A percentile compares a stretch with the other conserved stretches of the same genome.
Evolutionary conservation across 106 monocot species (phyloP).

Genomic region (Phalaenopsis equestris): DNA sequence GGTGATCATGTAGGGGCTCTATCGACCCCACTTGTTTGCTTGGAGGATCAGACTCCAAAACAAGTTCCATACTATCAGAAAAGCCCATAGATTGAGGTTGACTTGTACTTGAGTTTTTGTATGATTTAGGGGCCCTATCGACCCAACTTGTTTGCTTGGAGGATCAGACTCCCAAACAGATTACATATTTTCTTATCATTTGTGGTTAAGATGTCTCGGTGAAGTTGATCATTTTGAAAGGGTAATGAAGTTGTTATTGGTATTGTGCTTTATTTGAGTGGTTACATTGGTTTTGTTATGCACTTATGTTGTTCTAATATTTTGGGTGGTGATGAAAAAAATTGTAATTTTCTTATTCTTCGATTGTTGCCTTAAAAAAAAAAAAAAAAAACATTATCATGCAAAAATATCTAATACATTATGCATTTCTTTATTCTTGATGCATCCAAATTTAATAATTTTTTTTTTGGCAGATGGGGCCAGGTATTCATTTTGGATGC

Average conservation of each 20-base stretch:
- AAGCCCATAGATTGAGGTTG: too few species aligned
- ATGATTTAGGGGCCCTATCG: background rate
- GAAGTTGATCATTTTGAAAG: too few species aligned
- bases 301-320: background rate
- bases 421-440: too few species aligned
- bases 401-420: too few species aligned
- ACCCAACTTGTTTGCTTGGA: background rate
- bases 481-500: constrained; percentile 98
- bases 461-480: constrained; percentile 67
- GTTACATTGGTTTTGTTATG: too few species aligned
- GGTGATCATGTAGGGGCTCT: background rate
- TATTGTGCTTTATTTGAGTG: too few species aligned
- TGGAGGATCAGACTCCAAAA: background rate
- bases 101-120: too few species aligned
- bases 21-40: background rate
- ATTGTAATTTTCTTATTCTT: background rate
- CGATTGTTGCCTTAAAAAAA: too few species aligned
- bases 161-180: background rate
- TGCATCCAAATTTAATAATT: background rate
- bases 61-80: background rate
- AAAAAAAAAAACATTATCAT: too few species aligned
- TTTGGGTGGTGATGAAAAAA: background rate
- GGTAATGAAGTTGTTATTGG: too few species aligned
- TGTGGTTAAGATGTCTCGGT: background rate
- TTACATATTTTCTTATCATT: background rate